Percentiles rank a stretch among this genome's conserved stretches.
phyloP scores from a whole-genome alignment of 768 basidiomycete genomes.

The Boletus rubescentipes region DNA sequence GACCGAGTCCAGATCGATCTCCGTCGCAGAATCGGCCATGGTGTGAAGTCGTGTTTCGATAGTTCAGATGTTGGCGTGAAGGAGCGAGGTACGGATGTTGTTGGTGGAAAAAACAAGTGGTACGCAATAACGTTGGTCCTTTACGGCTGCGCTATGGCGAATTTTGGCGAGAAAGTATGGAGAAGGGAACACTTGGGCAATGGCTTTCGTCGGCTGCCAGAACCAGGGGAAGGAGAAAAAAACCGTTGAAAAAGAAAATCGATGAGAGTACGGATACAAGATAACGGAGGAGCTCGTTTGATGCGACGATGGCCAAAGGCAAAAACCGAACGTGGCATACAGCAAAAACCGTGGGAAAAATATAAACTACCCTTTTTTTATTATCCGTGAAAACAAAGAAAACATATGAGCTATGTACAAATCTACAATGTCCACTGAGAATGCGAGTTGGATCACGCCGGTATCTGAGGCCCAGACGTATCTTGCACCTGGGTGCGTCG shows the following conservation, averaged over 20 bases:
- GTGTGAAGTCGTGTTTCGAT: slow-evolving; percentile 17
- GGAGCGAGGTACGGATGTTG: slow-evolving; percentile 15
- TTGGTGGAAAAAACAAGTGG: slow-evolving; percentile 27
- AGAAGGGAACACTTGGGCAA: slow-evolving; percentile 4
- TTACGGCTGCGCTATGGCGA: slow-evolving; percentile 19
- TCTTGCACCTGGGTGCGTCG: slow-evolving; percentile 18
- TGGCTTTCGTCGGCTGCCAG: slow-evolving; percentile 24
- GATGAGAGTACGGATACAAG: slow-evolving; percentile 34
- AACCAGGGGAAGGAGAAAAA: slow-evolving; percentile 16
- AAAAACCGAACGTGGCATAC: slow-evolving; percentile 33
- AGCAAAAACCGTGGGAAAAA: slow-evolving; percentile 33
- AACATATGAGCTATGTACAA: background rate
- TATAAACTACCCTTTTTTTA: background rate
- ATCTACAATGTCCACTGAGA: background rate
- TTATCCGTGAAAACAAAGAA: background rate
- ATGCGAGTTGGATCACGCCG: background rate
- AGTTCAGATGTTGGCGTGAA: slow-evolving; percentile 19
- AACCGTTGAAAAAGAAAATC: slow-evolving; percentile 25
- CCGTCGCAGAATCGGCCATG: slow-evolving; percentile 81
- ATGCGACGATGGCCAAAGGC: slow-evolving; percentile 30
- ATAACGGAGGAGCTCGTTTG: slow-evolving; percentile 34
- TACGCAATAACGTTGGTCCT: slow-evolving; percentile 20
- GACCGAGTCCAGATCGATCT: slow-evolving; percentile 99
- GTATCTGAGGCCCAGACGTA: background rate
- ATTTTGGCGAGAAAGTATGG: slow-evolving; percentile 20